A percentile compares a stretch with the other conserved stretches of the same genome.
Evolutionary conservation across 2,329 filamentous ascomycete genomes (phyloP).

Genomic region (Cladosporium phlei): DNA sequence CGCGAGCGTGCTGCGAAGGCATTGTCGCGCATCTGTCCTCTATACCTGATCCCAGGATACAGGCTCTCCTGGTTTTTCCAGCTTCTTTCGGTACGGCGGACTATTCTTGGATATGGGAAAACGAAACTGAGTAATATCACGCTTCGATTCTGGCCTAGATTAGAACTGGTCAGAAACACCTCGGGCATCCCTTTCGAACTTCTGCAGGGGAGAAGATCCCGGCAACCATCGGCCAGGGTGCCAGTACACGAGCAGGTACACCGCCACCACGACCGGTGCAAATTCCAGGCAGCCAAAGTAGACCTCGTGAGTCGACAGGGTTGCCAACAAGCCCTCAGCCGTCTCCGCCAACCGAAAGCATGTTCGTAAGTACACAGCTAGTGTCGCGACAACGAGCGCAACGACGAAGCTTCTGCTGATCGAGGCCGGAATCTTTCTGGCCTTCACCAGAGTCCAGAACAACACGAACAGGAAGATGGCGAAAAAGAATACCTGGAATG

Average conservation of each 20-base stretch:
- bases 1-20: constrained; percentile 16
- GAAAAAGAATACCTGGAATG: constrained; percentile 52
- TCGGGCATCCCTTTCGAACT: constrained; percentile 2
- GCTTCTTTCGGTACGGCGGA: constrained; percentile 14
- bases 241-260: constrained; percentile 43
- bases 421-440: constrained; percentile 26
- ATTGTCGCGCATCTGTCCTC: constrained; percentile 17
- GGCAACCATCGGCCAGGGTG: constrained; percentile 40
- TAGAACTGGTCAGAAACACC: not conserved
- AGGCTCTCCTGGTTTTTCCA: constrained; percentile 18
- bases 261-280: constrained; percentile 48
- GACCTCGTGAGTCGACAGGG: constrained; percentile 47
- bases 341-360: constrained; percentile 54
- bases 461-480: constrained; percentile 45
- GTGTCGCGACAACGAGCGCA: constrained; percentile 42
- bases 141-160: not conserved
- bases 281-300: constrained; percentile 54
- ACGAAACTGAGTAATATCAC: not conserved
- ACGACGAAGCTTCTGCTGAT: constrained; percentile 39
- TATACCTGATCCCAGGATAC: constrained; percentile 11
- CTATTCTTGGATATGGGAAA: constrained; percentile 10
- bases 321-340: constrained; percentile 44
- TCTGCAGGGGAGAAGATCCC: not conserved
- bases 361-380: constrained; percentile 51
- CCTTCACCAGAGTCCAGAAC: constrained; percentile 38